Conservation (phyloP, 129 eudicot genomes). For the Lonicera japonica region DNA sequence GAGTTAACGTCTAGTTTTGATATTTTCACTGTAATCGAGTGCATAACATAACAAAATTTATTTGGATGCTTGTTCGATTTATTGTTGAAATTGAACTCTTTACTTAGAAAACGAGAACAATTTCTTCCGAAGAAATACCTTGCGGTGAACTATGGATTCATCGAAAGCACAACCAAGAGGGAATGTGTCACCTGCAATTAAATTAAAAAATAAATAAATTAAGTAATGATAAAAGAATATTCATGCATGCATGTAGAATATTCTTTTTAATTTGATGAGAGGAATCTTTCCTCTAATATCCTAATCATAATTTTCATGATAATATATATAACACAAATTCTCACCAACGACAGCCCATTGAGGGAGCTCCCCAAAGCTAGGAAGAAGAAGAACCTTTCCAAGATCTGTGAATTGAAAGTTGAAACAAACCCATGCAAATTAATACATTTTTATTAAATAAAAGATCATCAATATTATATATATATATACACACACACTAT, state of each 20-base stretch:
- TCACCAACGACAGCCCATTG: constrained; percentile 98
- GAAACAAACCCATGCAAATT: no score
- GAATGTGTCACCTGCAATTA: constrained; percentile 47
- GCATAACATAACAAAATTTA: no score
- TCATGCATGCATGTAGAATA: no score
- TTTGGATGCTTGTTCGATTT: no score
- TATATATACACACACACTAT: no score
- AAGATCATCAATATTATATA: background rate
- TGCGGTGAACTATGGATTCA: constrained; percentile 74
- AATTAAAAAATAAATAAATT: background rate
- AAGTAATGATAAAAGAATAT: background rate
- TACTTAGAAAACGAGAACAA: no score
- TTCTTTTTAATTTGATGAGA: no score
- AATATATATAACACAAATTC: background rate
- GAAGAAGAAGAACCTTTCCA: constrained; percentile 71
- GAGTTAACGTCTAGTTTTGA: background rate
- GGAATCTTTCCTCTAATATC: no score
- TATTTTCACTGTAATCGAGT: background rate
- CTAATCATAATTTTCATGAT: background rate
- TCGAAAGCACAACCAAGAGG: constrained; percentile 95
- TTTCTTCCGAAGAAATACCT: constrained; percentile 31
- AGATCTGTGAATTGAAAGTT: constrained; percentile 46
- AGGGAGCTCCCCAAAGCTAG: constrained; percentile 74
- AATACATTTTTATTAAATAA: background rate
- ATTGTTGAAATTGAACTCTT: no score